These are phyloP conservation scores for Mycena indigotica DNA, from an alignment of 768 basidiomycete species.

Conservation along the genomic window DNA sequence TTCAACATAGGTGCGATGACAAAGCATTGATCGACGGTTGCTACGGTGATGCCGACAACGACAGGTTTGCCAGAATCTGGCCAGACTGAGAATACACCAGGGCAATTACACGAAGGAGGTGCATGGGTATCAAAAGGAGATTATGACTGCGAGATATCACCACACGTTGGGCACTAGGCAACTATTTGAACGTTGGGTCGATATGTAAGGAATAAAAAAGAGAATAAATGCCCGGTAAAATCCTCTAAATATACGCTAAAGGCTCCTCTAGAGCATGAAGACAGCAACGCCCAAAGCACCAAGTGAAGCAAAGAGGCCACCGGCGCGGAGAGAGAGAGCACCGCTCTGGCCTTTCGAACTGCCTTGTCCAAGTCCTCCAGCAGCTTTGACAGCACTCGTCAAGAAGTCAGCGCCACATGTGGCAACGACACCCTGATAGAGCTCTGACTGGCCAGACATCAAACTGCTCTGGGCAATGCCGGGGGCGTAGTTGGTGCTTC, in stretches of 20 bases:
- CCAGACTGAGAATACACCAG: not conserved
- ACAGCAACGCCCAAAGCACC: conserved; percentile 29
- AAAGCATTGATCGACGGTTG: too few species aligned
- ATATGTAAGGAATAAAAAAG: not conserved
- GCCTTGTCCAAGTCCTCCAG: conserved; percentile 56
- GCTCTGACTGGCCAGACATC: conserved; percentile 60
- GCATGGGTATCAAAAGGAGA: not conserved
- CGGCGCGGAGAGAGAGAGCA: conserved; percentile 25
- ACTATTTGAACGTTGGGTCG: not conserved
- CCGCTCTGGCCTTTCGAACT: conserved; percentile 30
- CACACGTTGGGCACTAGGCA: not conserved
- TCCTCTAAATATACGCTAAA: not conserved
- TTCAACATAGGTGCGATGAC: too few species aligned
- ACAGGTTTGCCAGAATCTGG: not conserved
- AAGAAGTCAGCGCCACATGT: conserved; percentile 79
- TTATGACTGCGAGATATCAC: not conserved
- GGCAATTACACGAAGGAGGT: not conserved
- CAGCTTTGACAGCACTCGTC: conserved; percentile 64
- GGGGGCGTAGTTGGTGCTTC: conserved; percentile 68
- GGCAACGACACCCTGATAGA: conserved; percentile 63
- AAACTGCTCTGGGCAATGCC: conserved; percentile 69
- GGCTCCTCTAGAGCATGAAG: conserved; percentile 14
- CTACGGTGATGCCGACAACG: too few species aligned
- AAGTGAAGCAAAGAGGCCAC: conserved; percentile 33
- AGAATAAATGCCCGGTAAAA: not conserved